Percentiles rank a stretch among this genome's conserved stretches.
phyloP scores from a whole-genome alignment of 768 basidiomycete species.

The Mycena sanguinolenta region DNA sequence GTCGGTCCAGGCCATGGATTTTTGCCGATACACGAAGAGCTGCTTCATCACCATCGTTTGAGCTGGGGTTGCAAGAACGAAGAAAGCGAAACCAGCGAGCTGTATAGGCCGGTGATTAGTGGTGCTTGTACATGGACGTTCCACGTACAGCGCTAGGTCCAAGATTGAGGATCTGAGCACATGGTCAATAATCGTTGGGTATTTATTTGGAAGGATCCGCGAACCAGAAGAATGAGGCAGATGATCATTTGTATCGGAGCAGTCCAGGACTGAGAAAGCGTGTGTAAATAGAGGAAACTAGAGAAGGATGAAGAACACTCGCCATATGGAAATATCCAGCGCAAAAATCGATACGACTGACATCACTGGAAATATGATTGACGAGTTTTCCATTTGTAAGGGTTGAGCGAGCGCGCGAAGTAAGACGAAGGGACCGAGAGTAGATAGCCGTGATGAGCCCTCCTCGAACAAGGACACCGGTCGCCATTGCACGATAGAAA shows the following conservation, averaged over 20 bases:
- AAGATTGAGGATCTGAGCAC: slow-evolving; percentile 66
- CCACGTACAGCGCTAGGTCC: slow-evolving; percentile 65
- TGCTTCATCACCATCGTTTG: slow-evolving; percentile 82
- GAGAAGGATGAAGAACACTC: slow-evolving; percentile 20
- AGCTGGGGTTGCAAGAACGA: slow-evolving; percentile 78
- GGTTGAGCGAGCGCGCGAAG: slow-evolving; percentile 81
- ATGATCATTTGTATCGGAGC: slow-evolving; percentile 83
- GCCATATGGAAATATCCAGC: slow-evolving; percentile 84
- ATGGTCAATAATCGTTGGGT: not conserved
- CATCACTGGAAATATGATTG: slow-evolving; percentile 94
- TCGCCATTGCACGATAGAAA: slow-evolving; percentile 80
- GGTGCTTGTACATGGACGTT: not conserved
- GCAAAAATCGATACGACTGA: slow-evolving; percentile 92
- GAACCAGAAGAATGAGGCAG: slow-evolving; percentile 75
- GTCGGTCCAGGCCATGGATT: slow-evolving; percentile 91
- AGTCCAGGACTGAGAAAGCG: slow-evolving; percentile 66
- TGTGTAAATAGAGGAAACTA: slow-evolving; percentile 1
- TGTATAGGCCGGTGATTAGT: not conserved
- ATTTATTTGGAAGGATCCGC: not conserved
- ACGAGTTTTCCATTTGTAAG: slow-evolving; percentile 92
- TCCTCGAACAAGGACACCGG: slow-evolving; percentile 85
- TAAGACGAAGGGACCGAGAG: slow-evolving; percentile 79
- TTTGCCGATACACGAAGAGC: slow-evolving; percentile 76
- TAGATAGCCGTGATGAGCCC: slow-evolving; percentile 93
- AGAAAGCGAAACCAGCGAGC: slow-evolving; percentile 67